Percentiles rank a stretch among this genome's conserved stretches.
These are phyloP conservation scores for Aureobasidium melanogenum DNA, from an alignment of 2,329 filamentous ascomycete genomes.

Conservation along the genomic window DNA sequence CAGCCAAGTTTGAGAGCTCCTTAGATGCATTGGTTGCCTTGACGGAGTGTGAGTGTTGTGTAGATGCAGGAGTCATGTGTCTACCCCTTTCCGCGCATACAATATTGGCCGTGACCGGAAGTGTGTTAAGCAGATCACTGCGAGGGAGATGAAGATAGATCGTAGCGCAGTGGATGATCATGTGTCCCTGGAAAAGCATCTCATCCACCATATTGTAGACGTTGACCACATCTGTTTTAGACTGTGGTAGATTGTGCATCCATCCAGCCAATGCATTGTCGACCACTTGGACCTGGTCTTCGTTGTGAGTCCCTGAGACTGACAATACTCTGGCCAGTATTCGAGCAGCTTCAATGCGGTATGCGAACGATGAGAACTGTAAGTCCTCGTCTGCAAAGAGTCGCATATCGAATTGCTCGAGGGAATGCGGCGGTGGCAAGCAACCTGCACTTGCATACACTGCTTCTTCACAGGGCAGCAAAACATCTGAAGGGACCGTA, in stretches of 20 bases:
- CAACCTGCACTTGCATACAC: constrained; percentile 45
- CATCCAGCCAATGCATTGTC: constrained; percentile 62
- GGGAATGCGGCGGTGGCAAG: constrained; percentile 50
- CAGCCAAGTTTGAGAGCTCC: constrained; percentile 65
- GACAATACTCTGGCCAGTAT: constrained; percentile 70
- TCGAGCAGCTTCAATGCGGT: constrained; percentile 71
- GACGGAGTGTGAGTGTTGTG: constrained; percentile 58
- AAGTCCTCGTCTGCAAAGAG: constrained; percentile 64
- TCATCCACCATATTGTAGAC: constrained; percentile 69
- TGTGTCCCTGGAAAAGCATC: constrained; percentile 84
- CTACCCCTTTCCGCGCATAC: constrained; percentile 37
- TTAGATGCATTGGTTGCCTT: constrained; percentile 74
- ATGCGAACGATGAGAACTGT: constrained; percentile 75
- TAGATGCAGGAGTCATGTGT: constrained; percentile 41
- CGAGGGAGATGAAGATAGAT: constrained; percentile 74
- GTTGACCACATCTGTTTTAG: constrained; percentile 61
- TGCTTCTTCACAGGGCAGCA: constrained; percentile 74
- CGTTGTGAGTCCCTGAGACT: constrained; percentile 24
- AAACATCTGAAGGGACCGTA: constrained; percentile 58
- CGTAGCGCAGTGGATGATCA: constrained; percentile 57
- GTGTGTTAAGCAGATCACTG: constrained; percentile 59
- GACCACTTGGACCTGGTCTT: constrained; percentile 44
- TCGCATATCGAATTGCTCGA: constrained; percentile 68
- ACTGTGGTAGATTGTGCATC: constrained; percentile 66
- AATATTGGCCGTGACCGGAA: constrained; percentile 42